Base-by-base conservation (phyloP, 139 green algal genomes). In the Coelastrella sp. region DNA sequence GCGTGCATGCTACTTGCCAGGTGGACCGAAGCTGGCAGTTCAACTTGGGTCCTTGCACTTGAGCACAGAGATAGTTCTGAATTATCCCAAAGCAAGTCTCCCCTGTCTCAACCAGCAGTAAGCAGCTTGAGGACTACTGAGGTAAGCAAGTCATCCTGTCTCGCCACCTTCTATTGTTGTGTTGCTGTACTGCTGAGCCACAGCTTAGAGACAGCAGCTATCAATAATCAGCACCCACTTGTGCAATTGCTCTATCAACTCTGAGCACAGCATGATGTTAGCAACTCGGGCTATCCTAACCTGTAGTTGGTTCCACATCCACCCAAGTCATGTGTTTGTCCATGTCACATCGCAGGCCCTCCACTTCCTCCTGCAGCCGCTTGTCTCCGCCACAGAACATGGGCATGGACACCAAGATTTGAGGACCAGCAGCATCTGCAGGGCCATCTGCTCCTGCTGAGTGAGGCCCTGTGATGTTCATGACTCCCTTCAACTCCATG, bases 231-330 rank as follows among this genome's bases (percentile, higher is more conserved):
- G 11, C 63, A 20, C 1, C 14, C 63, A 70, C 63, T 15, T 15
- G 14, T 0, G 5, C 63, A 7, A 7, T 15, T 4, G 0, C 14
- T 20, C 63, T 20, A 15, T 70, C 4, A 70, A 15, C 63, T 12
- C 63, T 20, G 63, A 70, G 11, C 4, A 70, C 63, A 70, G 63
- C 63, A 70, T 12, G 12, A 70, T 20, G 63, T 15, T 70, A 4
- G 5, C 11, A 70, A 15, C 12, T 15, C 14, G 63, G 11, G 12
- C 63, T 70, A 15, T 9, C 7, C 84, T 15, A 6, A 90, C 85
- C 85, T 65, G 85, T 90, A 7, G 59, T 90, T 17, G 85, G 74
- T 59, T 90, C 85, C 57, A 90, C 85, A 84, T 90, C 85, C 58
- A 90, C 58, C 73, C 74, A 90, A 4, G 73, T 84, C 73, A 90